A percentile compares a stretch with the other conserved stretches of the same genome.
Conservation (phyloP, 768 basidiomycete genomes). For the Trametes villosa region DNA sequence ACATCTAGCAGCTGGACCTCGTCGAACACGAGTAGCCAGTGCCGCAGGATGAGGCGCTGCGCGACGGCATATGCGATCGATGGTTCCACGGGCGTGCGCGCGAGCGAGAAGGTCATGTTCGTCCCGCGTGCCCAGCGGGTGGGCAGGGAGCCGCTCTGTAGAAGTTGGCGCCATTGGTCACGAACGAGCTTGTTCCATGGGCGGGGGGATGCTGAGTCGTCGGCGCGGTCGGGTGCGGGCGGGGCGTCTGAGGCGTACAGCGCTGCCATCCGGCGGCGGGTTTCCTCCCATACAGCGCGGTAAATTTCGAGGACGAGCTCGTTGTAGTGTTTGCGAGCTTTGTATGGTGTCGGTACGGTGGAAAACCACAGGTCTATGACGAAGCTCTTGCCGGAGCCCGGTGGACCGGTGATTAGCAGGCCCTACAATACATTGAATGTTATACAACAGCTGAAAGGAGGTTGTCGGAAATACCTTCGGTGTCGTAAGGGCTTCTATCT, state of each 20-base stretch:
- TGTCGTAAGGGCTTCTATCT: slow-evolving; percentile 52
- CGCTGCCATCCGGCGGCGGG: slow-evolving; percentile 44
- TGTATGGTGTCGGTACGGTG: slow-evolving; percentile 54
- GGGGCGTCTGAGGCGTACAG: slow-evolving; percentile 23
- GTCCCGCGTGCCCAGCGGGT: slow-evolving; percentile 35
- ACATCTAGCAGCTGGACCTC: slow-evolving; percentile 66
- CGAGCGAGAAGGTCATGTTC: slow-evolving; percentile 22
- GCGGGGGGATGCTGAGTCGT: slow-evolving; percentile 29
- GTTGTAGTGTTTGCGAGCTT: slow-evolving; percentile 61
- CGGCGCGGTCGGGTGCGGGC: slow-evolving; percentile 19
- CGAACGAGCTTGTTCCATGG: slow-evolving; percentile 28
- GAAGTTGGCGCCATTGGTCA: slow-evolving; percentile 34
- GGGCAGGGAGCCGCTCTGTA: slow-evolving; percentile 35
- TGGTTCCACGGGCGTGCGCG: slow-evolving; percentile 30
- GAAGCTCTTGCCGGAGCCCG: slow-evolving; percentile 58
- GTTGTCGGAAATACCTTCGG: slow-evolving; percentile 46
- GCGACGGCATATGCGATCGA: slow-evolving; percentile 53
- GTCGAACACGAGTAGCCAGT: slow-evolving; percentile 60
- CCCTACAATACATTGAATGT: no score
- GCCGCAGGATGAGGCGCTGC: slow-evolving; percentile 46
- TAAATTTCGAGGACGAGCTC: slow-evolving; percentile 60
- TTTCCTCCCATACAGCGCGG: slow-evolving; percentile 56
- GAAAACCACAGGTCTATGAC: slow-evolving; percentile 60
- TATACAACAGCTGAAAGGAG: no score
- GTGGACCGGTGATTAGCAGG: slow-evolving; percentile 53